Evolutionary conservation across 768 basidiomycete species (phyloP), one percentile per base, ranked within the genome.

Genomic region (Amanita rubescens): DNA sequence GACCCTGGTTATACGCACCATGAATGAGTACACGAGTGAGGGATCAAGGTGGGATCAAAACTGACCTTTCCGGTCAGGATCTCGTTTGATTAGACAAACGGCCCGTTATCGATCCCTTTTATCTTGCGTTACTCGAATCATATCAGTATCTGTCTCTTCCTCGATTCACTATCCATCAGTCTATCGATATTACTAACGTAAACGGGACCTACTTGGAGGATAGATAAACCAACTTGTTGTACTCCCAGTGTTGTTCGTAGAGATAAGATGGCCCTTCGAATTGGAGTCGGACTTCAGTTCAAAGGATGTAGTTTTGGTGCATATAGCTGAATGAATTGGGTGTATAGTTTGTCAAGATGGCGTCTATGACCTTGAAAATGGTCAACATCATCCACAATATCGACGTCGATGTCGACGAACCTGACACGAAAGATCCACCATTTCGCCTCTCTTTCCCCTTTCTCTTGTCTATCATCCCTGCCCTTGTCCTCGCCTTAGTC

Each of bases 361-460:
- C 92, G 64, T 92, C 90, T n/a, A 92, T 82, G 25, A 83, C 77
- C 88, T 90, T 53, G 8, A n/a, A n/a, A n/a, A n/a, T n/a, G n/a
- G 9, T 15, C 9, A 38, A 24, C n/a, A 15, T 19, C 12, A 32
- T 3, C 11, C 20, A 12, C n/a, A 12, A 49, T 12, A 15, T 35
- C 22, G 12, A 6, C 11, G 50, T 9, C 10, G 41, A 57, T 19
- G 37, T 38, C n/a, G 37, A 35, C 32, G 11, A 47, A 35, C 10
- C 20, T 24, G 32, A n/a, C 15, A 45, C 24, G 30, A 34, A 55
- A 54, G 45, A 54, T 57, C 34, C 49, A 48, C 10, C n/a, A 53
- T 55, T 58, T 60, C 47, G 45, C 57, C 55, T 59, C 57, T 38
- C 45, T 52, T 49, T 58, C 64, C 51, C 49, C 62, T 49, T 60